Evolutionary conservation across 2,329 filamentous ascomycete genomes (phyloP).

Genomic region (Pseudocercospora vitis): DNA sequence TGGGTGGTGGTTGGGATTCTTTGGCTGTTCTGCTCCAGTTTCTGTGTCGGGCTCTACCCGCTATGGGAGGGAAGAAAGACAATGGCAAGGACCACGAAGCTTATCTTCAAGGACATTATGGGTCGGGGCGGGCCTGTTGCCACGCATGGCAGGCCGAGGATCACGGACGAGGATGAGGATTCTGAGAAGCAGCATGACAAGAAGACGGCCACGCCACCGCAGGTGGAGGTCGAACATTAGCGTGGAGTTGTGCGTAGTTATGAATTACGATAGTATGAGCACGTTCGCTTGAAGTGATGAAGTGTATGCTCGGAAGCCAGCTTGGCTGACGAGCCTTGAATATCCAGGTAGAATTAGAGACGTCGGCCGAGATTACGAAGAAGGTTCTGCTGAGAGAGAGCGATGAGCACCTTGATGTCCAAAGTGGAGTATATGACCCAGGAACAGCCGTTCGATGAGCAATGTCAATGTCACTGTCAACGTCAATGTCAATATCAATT

Average conservation of each 20-base stretch:
- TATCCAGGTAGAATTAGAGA: not conserved
- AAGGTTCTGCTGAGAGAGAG: no score
- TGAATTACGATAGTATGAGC: not conserved
- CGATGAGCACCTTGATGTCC: not conserved
- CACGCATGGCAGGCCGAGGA: constrained; percentile 35
- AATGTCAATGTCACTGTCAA: no score
- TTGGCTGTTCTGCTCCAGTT: constrained; percentile 73
- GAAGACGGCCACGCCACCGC: constrained; percentile 31
- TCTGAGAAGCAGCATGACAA: constrained; percentile 31
- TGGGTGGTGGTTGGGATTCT: constrained; percentile 65
- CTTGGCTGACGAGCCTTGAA: not conserved
- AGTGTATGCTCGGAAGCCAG: not conserved
- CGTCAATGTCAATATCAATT: no score
- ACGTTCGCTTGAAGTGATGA: not conserved
- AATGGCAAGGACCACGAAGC: constrained; percentile 60
- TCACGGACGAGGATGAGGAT: constrained; percentile 30
- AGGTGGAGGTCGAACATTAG: constrained; percentile 27
- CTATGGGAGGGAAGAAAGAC: constrained; percentile 75
- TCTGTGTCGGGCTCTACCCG: constrained; percentile 77
- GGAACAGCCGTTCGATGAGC: not conserved
- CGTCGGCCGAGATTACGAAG: no score
- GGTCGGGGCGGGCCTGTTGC: constrained; percentile 36
- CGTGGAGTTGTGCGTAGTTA: not conserved
- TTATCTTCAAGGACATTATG: constrained; percentile 62
- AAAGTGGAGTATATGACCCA: not conserved